Conservation (phyloP, 345 rosid genomes). For the Ricinus communis region DNA sequence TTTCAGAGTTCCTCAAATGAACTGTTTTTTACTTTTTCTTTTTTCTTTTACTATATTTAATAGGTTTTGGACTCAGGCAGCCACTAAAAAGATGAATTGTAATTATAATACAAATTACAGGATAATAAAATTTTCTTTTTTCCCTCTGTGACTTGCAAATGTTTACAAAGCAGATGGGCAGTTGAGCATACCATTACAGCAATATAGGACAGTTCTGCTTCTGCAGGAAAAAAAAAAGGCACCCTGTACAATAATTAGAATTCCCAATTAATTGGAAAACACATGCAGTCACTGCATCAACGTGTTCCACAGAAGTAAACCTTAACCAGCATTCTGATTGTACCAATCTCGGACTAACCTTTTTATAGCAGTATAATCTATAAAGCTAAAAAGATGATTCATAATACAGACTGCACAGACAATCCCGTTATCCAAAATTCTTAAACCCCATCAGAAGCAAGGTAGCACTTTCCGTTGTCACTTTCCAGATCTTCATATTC, state of each 20-base stretch:
- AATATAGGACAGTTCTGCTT: background rate
- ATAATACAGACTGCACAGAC: background rate
- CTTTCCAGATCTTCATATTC: constrained; percentile 22
- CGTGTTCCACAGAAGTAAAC: constrained; percentile 1
- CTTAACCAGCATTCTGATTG: background rate
- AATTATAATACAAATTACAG: too few species aligned
- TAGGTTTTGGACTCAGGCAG: background rate
- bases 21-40: background rate
- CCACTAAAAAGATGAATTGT: too few species aligned
- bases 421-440: constrained; percentile 20
- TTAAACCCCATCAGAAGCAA: constrained; percentile 46
- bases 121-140: too few species aligned
- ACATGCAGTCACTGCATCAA: background rate
- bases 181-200: too few species aligned
- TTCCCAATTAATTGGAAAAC: too few species aligned
- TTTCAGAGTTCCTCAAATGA: background rate
- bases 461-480: constrained; percentile 28
- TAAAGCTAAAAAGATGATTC: constrained; percentile 9
- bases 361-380: background rate
- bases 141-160: background rate
- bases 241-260: too few species aligned
- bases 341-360: background rate
- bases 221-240: background rate
- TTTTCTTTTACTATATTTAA: background rate
- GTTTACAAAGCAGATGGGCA: background rate